These are phyloP conservation scores for Linum usitatissimum DNA, from an alignment of 345 rosid genomes.

Conservation along the genomic window DNA sequence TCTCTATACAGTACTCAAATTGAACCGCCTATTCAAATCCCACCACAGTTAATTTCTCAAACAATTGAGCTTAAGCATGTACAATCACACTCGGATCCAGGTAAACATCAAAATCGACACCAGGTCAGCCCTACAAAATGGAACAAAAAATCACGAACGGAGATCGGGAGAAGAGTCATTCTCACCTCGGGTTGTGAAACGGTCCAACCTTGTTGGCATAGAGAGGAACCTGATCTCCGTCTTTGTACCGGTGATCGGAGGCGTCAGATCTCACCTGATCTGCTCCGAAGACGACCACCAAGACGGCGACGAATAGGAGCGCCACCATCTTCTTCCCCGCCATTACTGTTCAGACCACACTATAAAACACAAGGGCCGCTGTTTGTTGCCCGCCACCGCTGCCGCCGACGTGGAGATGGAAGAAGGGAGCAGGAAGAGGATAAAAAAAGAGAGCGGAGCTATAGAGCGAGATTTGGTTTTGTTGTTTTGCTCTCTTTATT, in stretches of 20 bases:
- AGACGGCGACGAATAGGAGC: background rate
- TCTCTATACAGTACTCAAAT: background rate
- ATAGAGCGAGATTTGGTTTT: background rate
- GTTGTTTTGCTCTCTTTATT: background rate
- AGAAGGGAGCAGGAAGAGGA: background rate
- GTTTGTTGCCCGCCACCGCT: background rate
- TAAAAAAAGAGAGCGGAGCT: background rate
- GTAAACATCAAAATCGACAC: background rate
- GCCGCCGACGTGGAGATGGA: background rate
- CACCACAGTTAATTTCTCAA: background rate
- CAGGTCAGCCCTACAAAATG: background rate
- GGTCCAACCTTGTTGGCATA: background rate
- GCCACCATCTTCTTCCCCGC: conserved; percentile 1
- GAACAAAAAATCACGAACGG: background rate
- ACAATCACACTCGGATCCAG: background rate
- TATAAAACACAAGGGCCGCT: background rate
- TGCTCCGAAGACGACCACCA: background rate
- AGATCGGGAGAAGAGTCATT: background rate
- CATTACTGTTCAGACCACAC: background rate
- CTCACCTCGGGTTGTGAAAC: background rate
- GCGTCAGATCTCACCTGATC: background rate
- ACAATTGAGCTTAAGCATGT: background rate
- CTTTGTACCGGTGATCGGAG: background rate
- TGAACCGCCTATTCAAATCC: background rate
- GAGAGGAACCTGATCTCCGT: background rate